phyloP scores from a whole-genome alignment of 2,329 filamentous ascomycete species.

The Neonectria punicea region DNA sequence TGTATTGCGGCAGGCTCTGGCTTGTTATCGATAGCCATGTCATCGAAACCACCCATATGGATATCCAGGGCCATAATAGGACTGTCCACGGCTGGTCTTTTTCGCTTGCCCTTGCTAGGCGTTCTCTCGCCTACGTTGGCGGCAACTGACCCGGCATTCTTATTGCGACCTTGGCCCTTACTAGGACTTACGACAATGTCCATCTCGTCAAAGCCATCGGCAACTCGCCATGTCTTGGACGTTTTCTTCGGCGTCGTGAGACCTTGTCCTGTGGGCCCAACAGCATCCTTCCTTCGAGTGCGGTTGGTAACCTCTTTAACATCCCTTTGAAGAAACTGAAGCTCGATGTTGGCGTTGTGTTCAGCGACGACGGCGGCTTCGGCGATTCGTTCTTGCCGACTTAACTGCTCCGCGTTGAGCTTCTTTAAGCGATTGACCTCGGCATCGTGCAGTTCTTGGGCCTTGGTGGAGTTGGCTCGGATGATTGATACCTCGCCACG shows the following conservation, averaged over 20 bases:
- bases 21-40: conserved; percentile 48
- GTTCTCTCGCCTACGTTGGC: conserved; percentile 62
- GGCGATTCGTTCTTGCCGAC: conserved; percentile 70
- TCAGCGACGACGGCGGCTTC: conserved; percentile 73
- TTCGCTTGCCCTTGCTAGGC: conserved; percentile 77
- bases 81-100: conserved; percentile 72
- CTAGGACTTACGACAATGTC: conserved; percentile 65
- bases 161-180: conserved; percentile 57
- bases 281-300: conserved; percentile 58
- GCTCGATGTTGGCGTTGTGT: conserved; percentile 73
- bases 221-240: conserved; percentile 65
- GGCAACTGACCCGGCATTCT: conserved; percentile 56
- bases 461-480: conserved; percentile 74
- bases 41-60: conserved; percentile 55
- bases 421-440: conserved; percentile 71
- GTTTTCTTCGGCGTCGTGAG: conserved; percentile 69
- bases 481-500: conserved; percentile 80
- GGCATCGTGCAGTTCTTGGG: conserved; percentile 69
- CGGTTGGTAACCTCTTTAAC: conserved; percentile 67
- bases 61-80: conserved; percentile 71
- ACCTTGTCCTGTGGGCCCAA: conserved; percentile 36
- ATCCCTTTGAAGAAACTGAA: conserved; percentile 79
- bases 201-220: conserved; percentile 82
- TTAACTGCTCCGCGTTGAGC: conserved; percentile 70
- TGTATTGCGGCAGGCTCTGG: conserved; percentile 28